A percentile compares a stretch with the other conserved stretches of the same genome.
phyloP scores from a whole-genome alignment of 2,329 filamentous ascomycete genomes.

The Xylariaceae sp. region DNA sequence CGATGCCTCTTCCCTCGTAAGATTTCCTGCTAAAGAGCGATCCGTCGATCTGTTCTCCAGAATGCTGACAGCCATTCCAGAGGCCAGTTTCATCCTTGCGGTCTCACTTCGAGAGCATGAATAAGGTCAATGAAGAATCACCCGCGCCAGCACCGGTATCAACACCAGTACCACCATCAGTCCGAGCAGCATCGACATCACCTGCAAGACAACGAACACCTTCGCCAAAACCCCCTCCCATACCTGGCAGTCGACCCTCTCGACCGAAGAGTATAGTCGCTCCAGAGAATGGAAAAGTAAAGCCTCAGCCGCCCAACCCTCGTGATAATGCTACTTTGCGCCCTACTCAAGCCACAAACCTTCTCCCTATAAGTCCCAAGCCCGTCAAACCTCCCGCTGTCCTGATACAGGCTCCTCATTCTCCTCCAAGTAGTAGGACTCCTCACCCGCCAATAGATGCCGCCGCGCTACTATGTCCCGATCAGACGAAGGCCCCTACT shows the following conservation, averaged over 20 bases:
- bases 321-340: conserved; percentile 35
- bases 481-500: conserved; percentile 39
- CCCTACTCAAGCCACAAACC: conserved; percentile 40
- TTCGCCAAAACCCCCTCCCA: conserved; percentile 34
- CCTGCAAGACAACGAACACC: conserved; percentile 32
- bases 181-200: neutral
- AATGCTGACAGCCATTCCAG: conserved; percentile 41
- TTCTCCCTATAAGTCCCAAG: conserved; percentile 44
- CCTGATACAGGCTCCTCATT: conserved; percentile 65
- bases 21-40: conserved; percentile 28
- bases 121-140: conserved; percentile 43
- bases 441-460: conserved; percentile 38
- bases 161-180: neutral
- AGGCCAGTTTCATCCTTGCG: conserved; percentile 78
- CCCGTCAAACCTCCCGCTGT: conserved; percentile 58
- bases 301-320: conserved; percentile 25
- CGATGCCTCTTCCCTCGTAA: conserved; percentile 72
- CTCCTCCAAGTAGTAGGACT: conserved; percentile 54
- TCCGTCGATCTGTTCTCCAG: conserved; percentile 8
- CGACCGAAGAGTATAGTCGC: conserved; percentile 26
- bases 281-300: conserved; percentile 28
- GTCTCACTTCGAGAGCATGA: conserved; percentile 77
- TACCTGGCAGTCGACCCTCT: conserved; percentile 33
- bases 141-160: conserved; percentile 27
- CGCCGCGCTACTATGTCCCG: conserved; percentile 45